phyloP scores from a whole-genome alignment of 345 rosid genomes.

The Citropsis articulata region DNA sequence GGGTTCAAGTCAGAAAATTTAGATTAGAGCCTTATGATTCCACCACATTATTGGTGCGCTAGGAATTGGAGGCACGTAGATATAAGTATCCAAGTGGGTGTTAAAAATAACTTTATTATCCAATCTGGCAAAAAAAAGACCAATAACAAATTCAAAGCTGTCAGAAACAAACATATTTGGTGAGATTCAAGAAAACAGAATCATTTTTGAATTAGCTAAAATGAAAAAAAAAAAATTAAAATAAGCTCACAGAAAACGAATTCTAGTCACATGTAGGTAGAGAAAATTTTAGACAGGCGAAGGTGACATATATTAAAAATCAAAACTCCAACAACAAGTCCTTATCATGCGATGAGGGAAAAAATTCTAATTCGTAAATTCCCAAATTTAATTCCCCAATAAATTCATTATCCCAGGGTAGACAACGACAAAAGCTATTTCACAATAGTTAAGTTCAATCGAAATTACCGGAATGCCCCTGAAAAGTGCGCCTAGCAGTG shows the following conservation, averaged over 20 bases:
- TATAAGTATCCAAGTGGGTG: neutral
- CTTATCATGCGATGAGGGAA: neutral
- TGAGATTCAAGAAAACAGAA: neutral
- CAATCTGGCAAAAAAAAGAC: neutral
- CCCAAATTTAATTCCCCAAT: neutral
- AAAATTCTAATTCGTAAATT: neutral
- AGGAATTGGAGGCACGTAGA: neutral
- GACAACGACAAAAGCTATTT: neutral
- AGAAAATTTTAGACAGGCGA: neutral
- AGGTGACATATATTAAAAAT: neutral
- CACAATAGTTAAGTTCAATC: neutral
- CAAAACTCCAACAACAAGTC: neutral
- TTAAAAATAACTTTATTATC: neutral
- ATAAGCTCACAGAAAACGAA: neutral
- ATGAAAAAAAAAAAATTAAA: neutral
- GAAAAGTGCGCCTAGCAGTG: neutral
- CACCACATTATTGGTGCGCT: neutral
- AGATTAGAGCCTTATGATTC: neutral
- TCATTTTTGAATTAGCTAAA: neutral
- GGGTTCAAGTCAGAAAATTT: neutral
- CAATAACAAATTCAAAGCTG: neutral
- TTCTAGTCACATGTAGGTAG: neutral
- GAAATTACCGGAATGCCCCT: neutral
- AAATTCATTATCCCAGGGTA: neutral
- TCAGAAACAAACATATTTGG: slow-evolving; percentile 2